Conservation (phyloP, 129 eudicot species). For the Helichrysum umbraculigerum region DNA sequence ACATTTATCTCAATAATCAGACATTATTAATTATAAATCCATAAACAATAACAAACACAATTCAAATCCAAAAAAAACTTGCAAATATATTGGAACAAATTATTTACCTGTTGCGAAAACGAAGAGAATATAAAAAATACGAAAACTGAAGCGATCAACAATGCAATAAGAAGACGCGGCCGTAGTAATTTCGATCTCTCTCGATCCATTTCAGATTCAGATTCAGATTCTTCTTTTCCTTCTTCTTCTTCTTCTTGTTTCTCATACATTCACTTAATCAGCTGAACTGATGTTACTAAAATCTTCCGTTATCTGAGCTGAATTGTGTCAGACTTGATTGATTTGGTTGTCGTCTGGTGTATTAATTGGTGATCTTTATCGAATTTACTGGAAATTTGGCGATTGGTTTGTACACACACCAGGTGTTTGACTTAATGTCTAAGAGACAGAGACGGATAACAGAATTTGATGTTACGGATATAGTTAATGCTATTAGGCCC, state of each 20-base stretch:
- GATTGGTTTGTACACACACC: constrained; percentile 18
- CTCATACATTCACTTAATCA: constrained; percentile 33
- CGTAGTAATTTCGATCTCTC: constrained; percentile 51
- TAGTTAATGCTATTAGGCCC: neutral
- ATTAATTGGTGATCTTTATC: constrained; percentile 24
- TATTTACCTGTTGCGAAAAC: constrained; percentile 50
- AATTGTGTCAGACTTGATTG: constrained; percentile 18
- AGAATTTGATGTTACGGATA: neutral
- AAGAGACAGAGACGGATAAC: constrained; percentile 11
- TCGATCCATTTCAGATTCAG: constrained; percentile 54
- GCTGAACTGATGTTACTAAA: neutral
- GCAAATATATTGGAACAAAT: neutral
- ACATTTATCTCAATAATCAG: neutral
- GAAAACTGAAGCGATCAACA: constrained; percentile 45
- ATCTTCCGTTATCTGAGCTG: constrained; percentile 16
- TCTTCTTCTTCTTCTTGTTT: neutral
- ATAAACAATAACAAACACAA: neutral
- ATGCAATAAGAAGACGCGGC: constrained; percentile 44
- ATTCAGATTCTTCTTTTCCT: constrained; percentile 12
- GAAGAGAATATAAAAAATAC: constrained; percentile 47
- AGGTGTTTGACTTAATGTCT: constrained; percentile 35
- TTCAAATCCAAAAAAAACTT: neutral
- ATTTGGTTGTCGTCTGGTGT: constrained; percentile 30
- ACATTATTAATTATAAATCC: neutral
- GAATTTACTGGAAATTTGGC: constrained; percentile 11